Evolutionary conservation across 495 filamentous ascomycete species (phyloP), one percentile per base, ranked within the genome.

Genomic region (Penicillium argentinense): DNA sequence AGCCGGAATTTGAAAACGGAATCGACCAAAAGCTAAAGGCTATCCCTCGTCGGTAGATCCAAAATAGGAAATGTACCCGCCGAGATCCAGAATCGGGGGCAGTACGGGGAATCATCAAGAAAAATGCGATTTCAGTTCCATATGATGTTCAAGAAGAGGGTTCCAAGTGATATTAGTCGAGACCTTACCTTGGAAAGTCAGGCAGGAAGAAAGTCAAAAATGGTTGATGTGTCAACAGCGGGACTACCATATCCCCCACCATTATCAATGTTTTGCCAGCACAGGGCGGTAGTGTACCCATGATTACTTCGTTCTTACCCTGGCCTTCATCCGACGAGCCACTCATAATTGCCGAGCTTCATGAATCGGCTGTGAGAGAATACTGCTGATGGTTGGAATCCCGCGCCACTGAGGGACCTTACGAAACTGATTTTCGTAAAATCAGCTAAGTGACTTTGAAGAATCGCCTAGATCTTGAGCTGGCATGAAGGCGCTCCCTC

Each of bases 321-420:
- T 39, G 32, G 26, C 25, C 24, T 16, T 45, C 16, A 34, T 11
- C 39, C 32, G 18, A 39, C 1, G 33, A 49, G 37, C 40, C 16
- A 5, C 45, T 54, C 1, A 27, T 45, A 27, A 49, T 54, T 45
- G 11, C 51, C 14, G 51, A 45, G 32, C 45, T 45, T 40, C 39
- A 26, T 21, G 45, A 54, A 54, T 21, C 32, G 33, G 51, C 51
- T 19, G 39, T 54, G 17, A 53, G 41, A 34, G 39, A 54, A 16
- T 58, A 58, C 38, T 58, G 46, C 19, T 54, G 47, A 40, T 59
- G 42, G 50, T 39, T 59, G 25, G 55, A 59, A 36, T 59, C 43
- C 47, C 46, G 34, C 34, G 42, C 42, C 18, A 59, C 28, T 8
- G 51, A 59, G 3, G 51, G 54, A 32, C 27, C 33, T 9, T 52